Conservation (phyloP, 495 filamentous ascomycete species). For the Aspergillus haitiensis region DNA sequence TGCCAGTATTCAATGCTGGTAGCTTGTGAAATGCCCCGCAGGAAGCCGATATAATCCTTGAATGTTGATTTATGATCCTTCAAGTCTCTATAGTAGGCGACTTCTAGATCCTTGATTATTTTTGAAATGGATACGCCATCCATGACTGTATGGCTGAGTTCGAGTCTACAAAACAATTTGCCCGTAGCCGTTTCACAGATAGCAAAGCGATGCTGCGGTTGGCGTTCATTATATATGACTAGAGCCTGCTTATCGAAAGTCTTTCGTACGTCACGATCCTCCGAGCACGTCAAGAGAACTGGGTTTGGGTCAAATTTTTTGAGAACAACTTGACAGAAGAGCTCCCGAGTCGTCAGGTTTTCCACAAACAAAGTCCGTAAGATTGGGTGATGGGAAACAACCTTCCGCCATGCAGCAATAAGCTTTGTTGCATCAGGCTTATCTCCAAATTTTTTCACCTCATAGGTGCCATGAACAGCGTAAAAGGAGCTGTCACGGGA, state of each 20-base stretch:
- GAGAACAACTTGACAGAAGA: slow-evolving; percentile 55
- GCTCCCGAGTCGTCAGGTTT: slow-evolving; percentile 43
- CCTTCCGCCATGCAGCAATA: slow-evolving; percentile 46
- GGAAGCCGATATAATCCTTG: slow-evolving; percentile 54
- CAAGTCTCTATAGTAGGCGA: slow-evolving; percentile 47
- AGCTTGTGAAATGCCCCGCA: slow-evolving; percentile 37
- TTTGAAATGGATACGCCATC: slow-evolving; percentile 52
- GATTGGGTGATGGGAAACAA: slow-evolving; percentile 51
- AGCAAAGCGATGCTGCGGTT: slow-evolving; percentile 49
- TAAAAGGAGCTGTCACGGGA: slow-evolving; percentile 58
- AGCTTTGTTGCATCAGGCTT: slow-evolving; percentile 41
- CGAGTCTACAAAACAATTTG: slow-evolving; percentile 51
- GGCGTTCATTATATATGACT: slow-evolving; percentile 36
- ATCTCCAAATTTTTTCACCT: slow-evolving; percentile 43
- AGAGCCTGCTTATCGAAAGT: slow-evolving; percentile 36
- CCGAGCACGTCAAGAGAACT: slow-evolving; percentile 35
- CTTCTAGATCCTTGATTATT: slow-evolving; percentile 48
- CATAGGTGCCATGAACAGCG: slow-evolving; percentile 61
- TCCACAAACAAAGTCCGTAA: slow-evolving; percentile 55
- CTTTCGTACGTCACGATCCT: slow-evolving; percentile 33
- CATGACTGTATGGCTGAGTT: slow-evolving; percentile 57
- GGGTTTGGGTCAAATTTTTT: slow-evolving; percentile 37
- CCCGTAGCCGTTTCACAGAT: slow-evolving; percentile 44
- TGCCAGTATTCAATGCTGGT: slow-evolving; percentile 55
- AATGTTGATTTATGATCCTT: slow-evolving; percentile 46